Percentiles rank a stretch among this genome's conserved stretches.
Conservation (phyloP, 305 asterid genomes). For the Fraxinus sp. region DNA sequence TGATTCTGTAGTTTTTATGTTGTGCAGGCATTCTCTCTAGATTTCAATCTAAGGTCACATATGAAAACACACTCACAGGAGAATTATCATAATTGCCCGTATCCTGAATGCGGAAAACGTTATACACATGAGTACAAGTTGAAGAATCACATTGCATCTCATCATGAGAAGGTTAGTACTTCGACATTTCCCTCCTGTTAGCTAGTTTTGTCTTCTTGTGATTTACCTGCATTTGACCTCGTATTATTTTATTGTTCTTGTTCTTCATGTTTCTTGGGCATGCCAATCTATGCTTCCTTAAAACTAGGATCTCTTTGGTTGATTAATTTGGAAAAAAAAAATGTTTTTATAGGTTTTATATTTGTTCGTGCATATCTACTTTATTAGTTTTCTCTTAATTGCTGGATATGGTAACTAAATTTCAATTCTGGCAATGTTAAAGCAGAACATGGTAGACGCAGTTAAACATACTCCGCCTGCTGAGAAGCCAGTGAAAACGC, state of each 20-base stretch:
- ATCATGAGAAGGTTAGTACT: conserved; percentile 76
- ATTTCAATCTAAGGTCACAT: conserved; percentile 93
- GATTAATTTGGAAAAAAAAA: background rate
- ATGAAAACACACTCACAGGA: conserved; percentile 99
- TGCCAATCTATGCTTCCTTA: background rate
- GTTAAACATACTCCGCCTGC: conserved; percentile 53
- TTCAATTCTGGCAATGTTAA: conserved; percentile 16
- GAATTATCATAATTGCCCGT: conserved; percentile 92
- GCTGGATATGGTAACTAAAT: background rate
- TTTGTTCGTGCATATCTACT: background rate
- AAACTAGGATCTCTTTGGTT: background rate
- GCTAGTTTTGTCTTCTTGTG: background rate
- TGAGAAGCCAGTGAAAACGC: conserved; percentile 69
- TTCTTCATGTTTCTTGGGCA: conserved; percentile 1
- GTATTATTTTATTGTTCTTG: background rate
- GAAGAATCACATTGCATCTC: conserved; percentile 78
- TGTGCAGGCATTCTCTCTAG: conserved; percentile 93
- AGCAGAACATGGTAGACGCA: conserved; percentile 51
- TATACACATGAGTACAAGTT: conserved; percentile 97
- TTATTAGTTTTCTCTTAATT: background rate
- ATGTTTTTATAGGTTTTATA: background rate
- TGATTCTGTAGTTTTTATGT: background rate
- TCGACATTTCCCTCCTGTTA: conserved; percentile 9
- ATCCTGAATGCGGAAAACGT: conserved; percentile 92
- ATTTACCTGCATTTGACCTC: background rate